These are phyloP conservation scores for Phytophthora sp. DNA, from an alignment of 352 stramenopile species.

Conservation along the genomic window DNA sequence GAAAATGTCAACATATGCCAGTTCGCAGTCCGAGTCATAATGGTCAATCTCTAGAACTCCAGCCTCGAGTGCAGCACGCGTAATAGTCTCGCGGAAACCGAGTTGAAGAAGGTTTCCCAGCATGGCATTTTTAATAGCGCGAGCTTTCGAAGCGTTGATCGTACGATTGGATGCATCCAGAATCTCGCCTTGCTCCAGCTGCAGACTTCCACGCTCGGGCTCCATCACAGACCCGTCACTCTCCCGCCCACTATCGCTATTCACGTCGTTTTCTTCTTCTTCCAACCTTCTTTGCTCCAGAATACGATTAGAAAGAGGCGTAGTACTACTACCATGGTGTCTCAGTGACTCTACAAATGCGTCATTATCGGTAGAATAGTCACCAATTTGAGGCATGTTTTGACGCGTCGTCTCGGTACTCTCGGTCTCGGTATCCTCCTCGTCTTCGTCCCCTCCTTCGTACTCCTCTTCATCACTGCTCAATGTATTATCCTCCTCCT, in stretches of 20 bases:
- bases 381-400: conserved; percentile 6
- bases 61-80: conserved; percentile 57
- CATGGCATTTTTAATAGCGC: conserved; percentile 66
- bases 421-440: conserved; percentile 22
- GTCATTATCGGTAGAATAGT: conserved; percentile 14
- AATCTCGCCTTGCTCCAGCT: conserved; percentile 36
- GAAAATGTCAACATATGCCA: conserved; percentile 86
- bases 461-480: conserved; percentile 31
- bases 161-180: conserved; percentile 56
- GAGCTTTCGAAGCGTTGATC: conserved; percentile 71
- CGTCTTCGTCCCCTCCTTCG: conserved; percentile 24
- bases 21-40: conserved; percentile 72
- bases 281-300: background rate
- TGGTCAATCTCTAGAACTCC: conserved; percentile 70
- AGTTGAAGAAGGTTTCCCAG: conserved; percentile 50
- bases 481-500: conserved; percentile 33
- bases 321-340: background rate
- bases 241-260: conserved; percentile 9
- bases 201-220: conserved; percentile 2
- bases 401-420: conserved; percentile 12
- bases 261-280: conserved; percentile 3
- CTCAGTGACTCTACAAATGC: conserved; percentile 7
- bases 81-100: conserved; percentile 53
- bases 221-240: conserved; percentile 10
- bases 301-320: background rate